Evolutionary conservation across 805 yeast species (phyloP).

Genomic region (Starmerella apis): DNA sequence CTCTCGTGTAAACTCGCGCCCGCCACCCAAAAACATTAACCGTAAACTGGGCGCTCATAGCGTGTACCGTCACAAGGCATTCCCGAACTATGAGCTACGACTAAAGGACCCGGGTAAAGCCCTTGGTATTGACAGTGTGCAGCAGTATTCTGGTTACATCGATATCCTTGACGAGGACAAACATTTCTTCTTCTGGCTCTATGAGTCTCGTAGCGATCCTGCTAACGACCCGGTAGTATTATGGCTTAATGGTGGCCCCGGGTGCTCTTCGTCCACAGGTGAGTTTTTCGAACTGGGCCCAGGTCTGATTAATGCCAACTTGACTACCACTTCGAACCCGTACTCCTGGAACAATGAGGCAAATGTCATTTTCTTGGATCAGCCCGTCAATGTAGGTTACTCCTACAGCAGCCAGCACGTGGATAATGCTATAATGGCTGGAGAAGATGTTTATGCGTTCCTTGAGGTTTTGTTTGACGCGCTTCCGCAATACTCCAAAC

Average conservation of each 20-base stretch:
- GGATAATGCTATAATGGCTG: constrained; percentile 48
- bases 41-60: constrained; percentile 15
- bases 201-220: constrained; percentile 78
- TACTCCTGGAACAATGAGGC: constrained; percentile 91
- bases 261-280: constrained; percentile 91
- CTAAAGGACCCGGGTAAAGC: constrained; percentile 47
- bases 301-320: constrained; percentile 57
- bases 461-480: constrained; percentile 76
- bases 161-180: constrained; percentile 75
- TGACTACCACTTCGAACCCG: constrained; percentile 69
- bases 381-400: constrained; percentile 91
- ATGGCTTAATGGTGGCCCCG: constrained; percentile 97
- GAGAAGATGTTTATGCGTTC: constrained; percentile 79
- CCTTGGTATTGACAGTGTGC: constrained; percentile 71
- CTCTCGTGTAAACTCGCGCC: constrained; percentile 10
- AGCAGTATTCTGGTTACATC: constrained; percentile 67
- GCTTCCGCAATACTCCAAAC: constrained; percentile 59
- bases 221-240: constrained; percentile 70
- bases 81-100: constrained; percentile 45
- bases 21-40: constrained; percentile 15
- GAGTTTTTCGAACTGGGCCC: constrained; percentile 92
- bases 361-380: constrained; percentile 82
- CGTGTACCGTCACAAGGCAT: constrained; percentile 13
- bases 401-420: constrained; percentile 47
- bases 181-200: constrained; percentile 89